Evolutionary conservation across 2,329 filamentous ascomycete species (phyloP).

Genomic region (Cytospora schulzeri): DNA sequence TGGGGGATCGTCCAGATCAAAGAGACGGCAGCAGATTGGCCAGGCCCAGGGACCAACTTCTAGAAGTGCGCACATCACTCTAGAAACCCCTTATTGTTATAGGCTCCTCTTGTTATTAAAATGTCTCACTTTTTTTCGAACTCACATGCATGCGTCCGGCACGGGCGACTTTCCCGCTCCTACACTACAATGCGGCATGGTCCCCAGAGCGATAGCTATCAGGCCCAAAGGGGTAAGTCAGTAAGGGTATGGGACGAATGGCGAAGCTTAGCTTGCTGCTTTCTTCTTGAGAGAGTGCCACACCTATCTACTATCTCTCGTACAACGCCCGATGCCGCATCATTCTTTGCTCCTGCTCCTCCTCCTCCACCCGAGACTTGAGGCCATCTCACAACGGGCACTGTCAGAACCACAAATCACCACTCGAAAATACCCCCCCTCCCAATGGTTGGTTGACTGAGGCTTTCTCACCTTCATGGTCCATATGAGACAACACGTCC

Average conservation of each 20-base stretch:
- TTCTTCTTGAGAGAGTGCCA: no score
- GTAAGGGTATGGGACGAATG: no score
- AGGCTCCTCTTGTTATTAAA: constrained; percentile 19
- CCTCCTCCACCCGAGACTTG: neutral
- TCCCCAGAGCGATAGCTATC: neutral
- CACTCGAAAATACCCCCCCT: neutral
- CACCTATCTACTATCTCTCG: no score
- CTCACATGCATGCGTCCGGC: constrained; percentile 2
- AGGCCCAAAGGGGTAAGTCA: neutral
- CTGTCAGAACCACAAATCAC: neutral
- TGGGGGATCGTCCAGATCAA: constrained; percentile 9
- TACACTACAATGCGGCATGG: constrained; percentile 2
- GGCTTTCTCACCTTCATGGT: neutral
- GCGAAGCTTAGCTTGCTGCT: no score
- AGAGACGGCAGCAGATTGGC: constrained; percentile 6
- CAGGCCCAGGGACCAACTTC: neutral
- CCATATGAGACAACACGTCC: neutral
- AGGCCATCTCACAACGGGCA: neutral
- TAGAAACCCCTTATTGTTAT: neutral
- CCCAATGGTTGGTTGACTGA: neutral
- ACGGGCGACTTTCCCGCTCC: constrained; percentile 1
- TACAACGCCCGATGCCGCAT: neutral
- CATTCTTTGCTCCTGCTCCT: neutral
- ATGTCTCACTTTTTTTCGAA: constrained; percentile 10
- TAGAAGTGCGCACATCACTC: neutral